Evolutionary conservation across 345 rosid genomes (phyloP).

Genomic region (Aegle marmelos): DNA sequence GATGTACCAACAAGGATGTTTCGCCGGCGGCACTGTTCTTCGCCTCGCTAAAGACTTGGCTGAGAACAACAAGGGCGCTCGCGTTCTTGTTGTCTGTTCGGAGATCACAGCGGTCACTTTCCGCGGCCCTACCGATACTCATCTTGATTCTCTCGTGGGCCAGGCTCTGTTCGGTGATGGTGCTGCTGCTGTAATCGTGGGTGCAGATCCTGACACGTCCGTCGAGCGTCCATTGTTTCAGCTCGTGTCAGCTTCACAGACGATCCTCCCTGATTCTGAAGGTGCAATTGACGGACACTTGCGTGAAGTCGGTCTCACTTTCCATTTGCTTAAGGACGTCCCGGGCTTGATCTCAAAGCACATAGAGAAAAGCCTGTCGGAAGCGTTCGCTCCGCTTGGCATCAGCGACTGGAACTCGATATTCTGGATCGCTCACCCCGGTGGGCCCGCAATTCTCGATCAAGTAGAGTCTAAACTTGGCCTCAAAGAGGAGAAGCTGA

Average conservation of each 20-base stretch:
- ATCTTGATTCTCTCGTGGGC: slow-evolving; percentile 65
- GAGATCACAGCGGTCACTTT: slow-evolving; percentile 79
- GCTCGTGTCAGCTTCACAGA: slow-evolving; percentile 63
- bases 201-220: slow-evolving; percentile 50
- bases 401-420: slow-evolving; percentile 76
- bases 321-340: slow-evolving; percentile 60
- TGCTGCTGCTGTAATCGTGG: slow-evolving; percentile 63
- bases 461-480: slow-evolving; percentile 56
- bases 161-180: slow-evolving; percentile 76
- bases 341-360: slow-evolving; percentile 73
- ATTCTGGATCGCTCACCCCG: slow-evolving; percentile 81
- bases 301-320: slow-evolving; percentile 68
- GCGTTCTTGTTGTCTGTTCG: slow-evolving; percentile 73
- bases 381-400: slow-evolving; percentile 70
- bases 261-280: slow-evolving; percentile 69
- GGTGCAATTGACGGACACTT: slow-evolving; percentile 72
- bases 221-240: slow-evolving; percentile 60
- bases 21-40: slow-evolving; percentile 80
- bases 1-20: slow-evolving; percentile 76
- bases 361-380: slow-evolving; percentile 57
- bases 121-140: slow-evolving; percentile 74
- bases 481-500: slow-evolving; percentile 48
- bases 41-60: slow-evolving; percentile 82
- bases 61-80: slow-evolving; percentile 75
- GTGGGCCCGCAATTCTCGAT: slow-evolving; percentile 69